These are phyloP conservation scores for Sordaria brevicollis DNA, from an alignment of 495 filamentous ascomycete genomes.

Conservation along the genomic window DNA sequence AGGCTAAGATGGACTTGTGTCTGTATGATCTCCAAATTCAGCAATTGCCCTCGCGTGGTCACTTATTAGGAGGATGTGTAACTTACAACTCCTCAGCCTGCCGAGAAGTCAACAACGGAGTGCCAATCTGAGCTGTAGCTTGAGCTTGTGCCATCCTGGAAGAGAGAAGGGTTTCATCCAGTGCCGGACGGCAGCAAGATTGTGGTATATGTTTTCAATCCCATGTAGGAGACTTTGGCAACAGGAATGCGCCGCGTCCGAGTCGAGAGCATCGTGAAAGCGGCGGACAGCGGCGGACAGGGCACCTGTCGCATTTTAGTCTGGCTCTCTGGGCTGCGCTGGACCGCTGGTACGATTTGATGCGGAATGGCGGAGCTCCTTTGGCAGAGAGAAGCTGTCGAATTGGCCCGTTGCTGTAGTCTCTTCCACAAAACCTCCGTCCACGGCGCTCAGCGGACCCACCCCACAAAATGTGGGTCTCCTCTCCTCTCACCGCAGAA, in stretches of 20 bases:
- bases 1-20: constrained; percentile 81
- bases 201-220: background rate
- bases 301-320: background rate
- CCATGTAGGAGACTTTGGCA: background rate
- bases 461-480: too few relatives aligned
- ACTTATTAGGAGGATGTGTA: background rate
- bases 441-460: too few relatives aligned
- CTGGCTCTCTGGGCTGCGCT: background rate
- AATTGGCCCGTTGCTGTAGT: background rate
- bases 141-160: background rate
- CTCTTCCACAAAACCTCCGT: too few relatives aligned
- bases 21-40: constrained; percentile 32
- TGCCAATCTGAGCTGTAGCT: background rate
- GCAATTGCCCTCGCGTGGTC: background rate
- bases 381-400: background rate
- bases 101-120: constrained; percentile 44
- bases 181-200: background rate
- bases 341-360: background rate
- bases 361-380: background rate
- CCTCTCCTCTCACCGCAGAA: too few relatives aligned
- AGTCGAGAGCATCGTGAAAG: background rate
- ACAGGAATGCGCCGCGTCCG: background rate
- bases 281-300: too few relatives aligned
- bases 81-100: constrained; percentile 80
- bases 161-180: background rate